A percentile compares a stretch with the other conserved stretches of the same genome.
Evolutionary conservation across 2,329 filamentous ascomycete species (phyloP).

Genomic region (Penicillium polonicum): DNA sequence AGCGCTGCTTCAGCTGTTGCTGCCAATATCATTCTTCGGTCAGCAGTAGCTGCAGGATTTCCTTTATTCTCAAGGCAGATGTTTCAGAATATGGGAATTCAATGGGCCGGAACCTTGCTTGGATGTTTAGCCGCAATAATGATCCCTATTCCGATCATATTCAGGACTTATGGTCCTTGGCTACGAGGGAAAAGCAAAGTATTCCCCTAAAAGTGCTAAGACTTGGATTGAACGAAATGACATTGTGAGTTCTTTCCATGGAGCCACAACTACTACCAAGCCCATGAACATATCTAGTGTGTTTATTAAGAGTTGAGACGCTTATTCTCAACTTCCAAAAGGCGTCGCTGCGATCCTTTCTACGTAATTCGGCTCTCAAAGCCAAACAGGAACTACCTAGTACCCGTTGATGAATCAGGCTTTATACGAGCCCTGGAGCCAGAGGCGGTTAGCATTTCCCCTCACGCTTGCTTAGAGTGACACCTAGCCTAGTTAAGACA

Average conservation of each 20-base stretch:
- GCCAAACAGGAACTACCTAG: no score
- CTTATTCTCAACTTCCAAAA: neutral
- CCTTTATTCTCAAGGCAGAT: constrained; percentile 36
- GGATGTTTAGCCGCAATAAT: constrained; percentile 33
- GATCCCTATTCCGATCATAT: constrained; percentile 33
- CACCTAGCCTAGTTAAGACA: no score
- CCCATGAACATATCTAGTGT: neutral
- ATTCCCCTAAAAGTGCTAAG: neutral
- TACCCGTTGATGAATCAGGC: no score
- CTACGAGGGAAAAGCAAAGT: constrained; percentile 26
- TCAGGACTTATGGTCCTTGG: constrained; percentile 27
- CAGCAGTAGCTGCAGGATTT: constrained; percentile 32
- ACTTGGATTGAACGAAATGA: no score
- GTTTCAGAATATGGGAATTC: constrained; percentile 34
- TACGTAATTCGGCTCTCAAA: no score
- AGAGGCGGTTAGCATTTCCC: no score
- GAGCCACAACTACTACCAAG: neutral
- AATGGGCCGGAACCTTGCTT: constrained; percentile 38
- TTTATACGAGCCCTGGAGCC: no score
- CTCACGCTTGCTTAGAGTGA: no score
- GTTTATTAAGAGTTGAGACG: neutral
- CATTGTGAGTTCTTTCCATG: neutral
- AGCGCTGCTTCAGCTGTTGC: constrained; percentile 38
- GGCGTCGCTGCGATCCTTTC: neutral
- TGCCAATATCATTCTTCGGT: constrained; percentile 36